A percentile compares a stretch with the other conserved stretches of the same genome.
phyloP scores from a whole-genome alignment of 1,139 yeast genomes.

The Hemisphaericaspora xylofermentans region DNA sequence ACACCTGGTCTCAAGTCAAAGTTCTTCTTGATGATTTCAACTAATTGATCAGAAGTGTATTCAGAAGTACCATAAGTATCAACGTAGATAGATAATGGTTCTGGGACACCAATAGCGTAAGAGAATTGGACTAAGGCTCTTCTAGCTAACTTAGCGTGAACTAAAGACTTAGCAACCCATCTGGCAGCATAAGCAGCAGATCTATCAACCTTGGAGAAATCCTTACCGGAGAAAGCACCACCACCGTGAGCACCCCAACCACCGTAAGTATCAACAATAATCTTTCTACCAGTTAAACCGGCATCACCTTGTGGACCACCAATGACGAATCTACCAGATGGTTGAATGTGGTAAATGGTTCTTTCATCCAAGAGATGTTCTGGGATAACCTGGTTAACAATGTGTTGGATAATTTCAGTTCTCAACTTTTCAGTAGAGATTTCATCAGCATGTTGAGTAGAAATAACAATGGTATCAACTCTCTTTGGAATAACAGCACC shows the following conservation, averaged over 20 bases:
- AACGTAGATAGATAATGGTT: constrained; percentile 95
- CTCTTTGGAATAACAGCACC: constrained; percentile 96
- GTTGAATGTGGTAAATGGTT: constrained; percentile 97
- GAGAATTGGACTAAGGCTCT: constrained; percentile 98
- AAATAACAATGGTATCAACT: constrained; percentile 96
- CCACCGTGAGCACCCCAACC: constrained; percentile 99
- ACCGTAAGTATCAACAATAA: constrained; percentile 99
- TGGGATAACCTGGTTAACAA: constrained; percentile 91
- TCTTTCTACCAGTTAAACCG: constrained; percentile 99
- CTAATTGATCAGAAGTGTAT: constrained; percentile 84
- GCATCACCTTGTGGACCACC: constrained; percentile 99
- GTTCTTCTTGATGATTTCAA: constrained; percentile 85
- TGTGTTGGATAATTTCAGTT: constrained; percentile 69
- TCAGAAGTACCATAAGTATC: constrained; percentile 98
- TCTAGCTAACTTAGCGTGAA: constrained; percentile 90
- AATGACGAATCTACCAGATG: constrained; percentile 98
- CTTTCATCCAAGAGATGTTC: constrained; percentile 86
- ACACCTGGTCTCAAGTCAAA: constrained; percentile 99
- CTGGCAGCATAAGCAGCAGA: constrained; percentile 99
- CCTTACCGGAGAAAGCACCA: constrained; percentile 99
- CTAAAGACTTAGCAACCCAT: constrained; percentile 99
- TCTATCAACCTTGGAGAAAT: constrained; percentile 99
- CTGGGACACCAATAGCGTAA: constrained; percentile 99
- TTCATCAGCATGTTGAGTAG: constrained; percentile 97
- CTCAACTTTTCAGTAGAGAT: constrained; percentile 92